Base-by-base conservation (phyloP, 2,329 filamentous ascomycete species). In the Cytospora paraplurivora region DNA sequence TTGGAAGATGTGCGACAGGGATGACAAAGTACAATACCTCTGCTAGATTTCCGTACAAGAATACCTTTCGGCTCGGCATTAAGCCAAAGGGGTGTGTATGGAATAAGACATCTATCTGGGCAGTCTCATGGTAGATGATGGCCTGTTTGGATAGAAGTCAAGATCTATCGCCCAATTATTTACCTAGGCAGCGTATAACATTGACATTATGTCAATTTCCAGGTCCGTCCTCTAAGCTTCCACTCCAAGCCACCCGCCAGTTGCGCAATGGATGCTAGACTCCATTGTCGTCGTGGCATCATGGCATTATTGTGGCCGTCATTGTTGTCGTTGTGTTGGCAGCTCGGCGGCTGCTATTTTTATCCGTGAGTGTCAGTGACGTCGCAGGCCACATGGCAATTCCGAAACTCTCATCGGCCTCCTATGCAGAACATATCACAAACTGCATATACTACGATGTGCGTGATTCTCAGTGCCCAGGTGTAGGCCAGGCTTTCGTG, bases 371-470 rank as follows among this genome's bases (percentile, higher is more conserved):
- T 21, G 27, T 44, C 27, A 34, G 44, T 57, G 62, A 57, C 53
- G 57, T 57, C 62, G 62, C 58, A 68, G 56, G 67, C 58, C 58
- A 60, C 58, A 60, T 60, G 58, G 49, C 27, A 47, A 34, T 41
- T 32, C 56, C 34, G 57, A 17, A 59, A 35, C 49, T 44, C 37
- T 55, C 44, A 52, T 51, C 51, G 47, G n/a, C 37, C 10, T 51
- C 3, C 21, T 33, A 51, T 51, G 35, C 35, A 47, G 61, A 59
- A 58, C 57, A 63, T 68, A 71, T 73, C 71, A 70, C 71, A 72
- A 27, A 27, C 27, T 27, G 27, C 27, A 27, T 27, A 27, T 27
- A 27, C 27, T 27, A 27, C 27, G 4, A 27, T 27, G 27, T 27
- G 27, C 27, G 27, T 27, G 27, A 27, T 27, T 27, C 27, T 27